phyloP scores from a whole-genome alignment of 345 rosid species.

The Populus pruinosa region DNA sequence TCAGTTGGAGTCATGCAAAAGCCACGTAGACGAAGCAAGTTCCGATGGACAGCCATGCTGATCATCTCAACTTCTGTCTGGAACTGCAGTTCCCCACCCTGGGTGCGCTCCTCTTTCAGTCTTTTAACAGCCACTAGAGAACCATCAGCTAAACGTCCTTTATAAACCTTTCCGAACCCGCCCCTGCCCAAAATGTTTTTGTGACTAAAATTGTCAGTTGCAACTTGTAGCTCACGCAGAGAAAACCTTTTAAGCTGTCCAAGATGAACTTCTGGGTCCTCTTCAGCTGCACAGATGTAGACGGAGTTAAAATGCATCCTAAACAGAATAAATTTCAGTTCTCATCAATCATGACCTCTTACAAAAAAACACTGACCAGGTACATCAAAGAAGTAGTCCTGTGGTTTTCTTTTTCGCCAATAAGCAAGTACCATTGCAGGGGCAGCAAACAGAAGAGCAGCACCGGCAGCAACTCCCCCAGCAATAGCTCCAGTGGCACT shows the following conservation, averaged over 20 bases:
- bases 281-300: conserved; percentile 67
- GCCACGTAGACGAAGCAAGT: conserved; percentile 78
- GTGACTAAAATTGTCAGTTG: conserved; percentile 74
- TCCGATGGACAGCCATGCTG: conserved; percentile 92
- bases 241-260: conserved; percentile 90
- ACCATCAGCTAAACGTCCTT: conserved; percentile 80
- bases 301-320: conserved; percentile 6
- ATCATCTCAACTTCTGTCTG: conserved; percentile 95
- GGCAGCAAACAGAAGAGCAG: conserved; percentile 86
- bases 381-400: conserved; percentile 90
- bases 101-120: conserved; percentile 81
- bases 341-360: conserved; percentile 9
- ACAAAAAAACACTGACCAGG: conserved; percentile 59
- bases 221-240: conserved; percentile 79
- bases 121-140: conserved; percentile 80
- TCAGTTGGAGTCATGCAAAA: conserved; percentile 98
- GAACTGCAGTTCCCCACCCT: conserved; percentile 84
- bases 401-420: conserved; percentile 70
- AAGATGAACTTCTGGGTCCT: conserved; percentile 87
- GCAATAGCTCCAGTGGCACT: conserved; percentile 81
- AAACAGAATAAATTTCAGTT: background rate
- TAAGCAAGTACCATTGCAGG: conserved; percentile 82
- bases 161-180: conserved; percentile 88
- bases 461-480: conserved; percentile 98
- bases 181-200: conserved; percentile 75